A percentile compares a stretch with the other conserved stretches of the same genome.
Evolutionary conservation across 805 yeast genomes (phyloP).

Genomic region (Wickerhamiella alocasiicola): DNA sequence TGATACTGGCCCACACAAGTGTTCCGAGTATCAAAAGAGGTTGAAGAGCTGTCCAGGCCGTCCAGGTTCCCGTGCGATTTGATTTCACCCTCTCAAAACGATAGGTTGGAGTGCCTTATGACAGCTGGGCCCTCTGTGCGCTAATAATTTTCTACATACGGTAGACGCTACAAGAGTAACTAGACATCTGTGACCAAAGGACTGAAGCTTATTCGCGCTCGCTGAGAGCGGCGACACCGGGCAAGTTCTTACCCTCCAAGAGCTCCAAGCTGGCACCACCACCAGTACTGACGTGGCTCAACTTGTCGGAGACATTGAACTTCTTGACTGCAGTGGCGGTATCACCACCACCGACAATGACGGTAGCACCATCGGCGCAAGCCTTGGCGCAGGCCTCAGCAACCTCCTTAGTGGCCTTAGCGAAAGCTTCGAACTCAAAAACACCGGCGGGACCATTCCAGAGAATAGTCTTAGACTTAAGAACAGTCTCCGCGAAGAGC

Average conservation of each 20-base stretch:
- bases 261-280: conserved; percentile 99
- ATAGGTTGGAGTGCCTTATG: too few relatives aligned
- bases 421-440: conserved; percentile 88
- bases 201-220: too few relatives aligned
- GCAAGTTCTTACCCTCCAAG: conserved; percentile 95
- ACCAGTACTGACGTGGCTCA: conserved; percentile 98
- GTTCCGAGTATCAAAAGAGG: too few relatives aligned
- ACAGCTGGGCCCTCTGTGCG: too few relatives aligned
- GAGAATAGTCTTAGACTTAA: conserved; percentile 91
- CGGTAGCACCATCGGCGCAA: conserved; percentile 82
- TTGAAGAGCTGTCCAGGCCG: too few relatives aligned
- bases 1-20: too few relatives aligned
- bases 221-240: conserved; percentile 92
- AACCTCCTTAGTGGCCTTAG: conserved; percentile 82
- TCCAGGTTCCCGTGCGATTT: too few relatives aligned
- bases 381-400: conserved; percentile 81
- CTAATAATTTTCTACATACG: too few relatives aligned
- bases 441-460: conserved; percentile 99
- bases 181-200: too few relatives aligned
- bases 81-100: too few relatives aligned
- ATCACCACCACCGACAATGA: conserved; percentile 97
- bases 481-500: conserved; percentile 70
- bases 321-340: conserved; percentile 98
- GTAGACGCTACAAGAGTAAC: too few relatives aligned
- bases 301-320: conserved; percentile 90